These are phyloP conservation scores for Pyrus betulifolia DNA, from an alignment of 306 rosid genomes.

Conservation along the genomic window DNA sequence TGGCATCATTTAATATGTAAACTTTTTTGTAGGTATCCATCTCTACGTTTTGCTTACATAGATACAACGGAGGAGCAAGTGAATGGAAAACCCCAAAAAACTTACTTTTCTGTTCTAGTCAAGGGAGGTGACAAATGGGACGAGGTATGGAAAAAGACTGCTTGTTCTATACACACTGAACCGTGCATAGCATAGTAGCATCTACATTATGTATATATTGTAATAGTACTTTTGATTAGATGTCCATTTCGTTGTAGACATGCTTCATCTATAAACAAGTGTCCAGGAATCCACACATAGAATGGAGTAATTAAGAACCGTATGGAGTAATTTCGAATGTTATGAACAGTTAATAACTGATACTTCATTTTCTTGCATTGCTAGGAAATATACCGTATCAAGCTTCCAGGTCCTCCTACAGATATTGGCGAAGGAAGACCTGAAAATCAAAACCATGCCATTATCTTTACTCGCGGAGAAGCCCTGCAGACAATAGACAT, in stretches of 20 bases:
- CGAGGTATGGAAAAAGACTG: constrained; percentile 48
- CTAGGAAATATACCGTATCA: constrained; percentile 96
- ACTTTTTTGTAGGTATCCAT: constrained; percentile 44
- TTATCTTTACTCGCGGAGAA: constrained; percentile 93
- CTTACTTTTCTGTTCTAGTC: constrained; percentile 75
- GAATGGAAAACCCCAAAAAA: constrained; percentile 39
- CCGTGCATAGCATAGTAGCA: background rate
- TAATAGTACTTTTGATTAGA: background rate
- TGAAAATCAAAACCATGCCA: constrained; percentile 98
- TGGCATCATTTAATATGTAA: constrained; percentile 19
- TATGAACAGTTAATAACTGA: background rate
- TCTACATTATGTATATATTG: no score
- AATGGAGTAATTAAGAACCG: background rate
- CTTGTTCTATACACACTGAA: background rate
- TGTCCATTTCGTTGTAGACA: background rate
- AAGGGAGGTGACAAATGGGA: constrained; percentile 89
- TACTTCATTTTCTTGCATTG: constrained; percentile 4
- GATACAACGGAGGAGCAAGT: constrained; percentile 64
- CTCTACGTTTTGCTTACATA: constrained; percentile 91
- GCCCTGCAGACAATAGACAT: constrained; percentile 96
- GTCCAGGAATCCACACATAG: background rate
- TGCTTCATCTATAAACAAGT: background rate
- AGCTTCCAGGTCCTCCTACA: constrained; percentile 89
- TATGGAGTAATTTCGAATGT: background rate
- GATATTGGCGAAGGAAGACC: constrained; percentile 94